Evolutionary conservation across 495 filamentous ascomycete genomes (phyloP), one percentile per base, ranked within the genome.

Genomic region (Rostrohypoxylon terebratum): DNA sequence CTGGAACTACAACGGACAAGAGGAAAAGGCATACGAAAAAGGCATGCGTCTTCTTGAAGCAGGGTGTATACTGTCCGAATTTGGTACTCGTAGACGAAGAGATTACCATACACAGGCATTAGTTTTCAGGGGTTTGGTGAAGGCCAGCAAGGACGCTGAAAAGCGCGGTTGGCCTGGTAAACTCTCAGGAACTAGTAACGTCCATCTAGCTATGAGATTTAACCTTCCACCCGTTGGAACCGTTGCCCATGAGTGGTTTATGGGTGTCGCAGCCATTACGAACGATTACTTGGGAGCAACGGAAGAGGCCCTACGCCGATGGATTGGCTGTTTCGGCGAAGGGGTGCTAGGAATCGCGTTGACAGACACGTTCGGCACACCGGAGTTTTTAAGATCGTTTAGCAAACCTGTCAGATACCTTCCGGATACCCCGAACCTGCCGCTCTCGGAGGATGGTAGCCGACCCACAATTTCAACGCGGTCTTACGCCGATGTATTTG

Each of bases 221-320:
- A 88, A 87, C 20, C 86, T 96, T 28, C 81, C 87, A 7, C 92
- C 95, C 0, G 89, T 99, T 18, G 96, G 96, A 14, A 99, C 96
- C 2, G 94, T 99, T 1, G 96, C 96, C 0, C 96, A 99, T 71
- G 96, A 99, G 81, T 99, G 96, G 96, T 98, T 97, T 82, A 99
- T 99, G 96, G 93, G 93, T 44, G 93, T 97, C 59, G 96, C 96
- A 14, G 94, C 96, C 36, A 92, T 97, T 74, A 94, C 92, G 3
- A 85, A 92, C 62, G 89, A 97, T 80, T 99, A 98, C 73, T 82
- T 85, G 68, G 86, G 87, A 57, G 93, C 96, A 5, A 97, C 93
- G 63, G 93, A 95, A 78, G 85, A 90, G 65, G 93, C 92, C 0
- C 82, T 99, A 75, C 81, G 87, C 54, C 93, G 94, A 77, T 99